phyloP scores from a whole-genome alignment of 306 rosid genomes.

The Vigna nakashimae region DNA sequence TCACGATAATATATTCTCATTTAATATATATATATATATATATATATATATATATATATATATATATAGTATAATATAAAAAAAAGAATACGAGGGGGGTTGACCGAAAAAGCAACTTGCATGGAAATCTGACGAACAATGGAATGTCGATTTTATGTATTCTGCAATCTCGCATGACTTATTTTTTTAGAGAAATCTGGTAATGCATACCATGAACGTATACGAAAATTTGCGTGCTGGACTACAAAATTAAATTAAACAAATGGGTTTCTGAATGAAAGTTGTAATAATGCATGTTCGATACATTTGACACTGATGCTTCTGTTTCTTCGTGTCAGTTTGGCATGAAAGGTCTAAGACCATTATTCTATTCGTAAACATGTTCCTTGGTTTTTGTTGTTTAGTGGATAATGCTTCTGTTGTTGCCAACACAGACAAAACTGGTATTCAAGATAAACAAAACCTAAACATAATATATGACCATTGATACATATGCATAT shows the following conservation, averaged over 20 bases:
- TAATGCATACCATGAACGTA: conserved; percentile 50
- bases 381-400: conserved; percentile 30
- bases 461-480: not conserved
- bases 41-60: too few relatives aligned
- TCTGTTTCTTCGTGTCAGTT: not conserved
- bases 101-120: conserved; percentile 49
- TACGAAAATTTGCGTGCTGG: conserved; percentile 32
- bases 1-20: too few relatives aligned
- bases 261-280: conserved; percentile 30
- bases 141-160: conserved; percentile 47
- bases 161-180: conserved; percentile 36
- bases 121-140: conserved; percentile 30
- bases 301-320: conserved; percentile 5
- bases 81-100: conserved; percentile 36
- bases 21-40: too few relatives aligned
- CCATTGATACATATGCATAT: too few relatives aligned
- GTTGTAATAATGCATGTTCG: conserved; percentile 2
- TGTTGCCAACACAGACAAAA: conserved; percentile 7
- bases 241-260: conserved; percentile 34
- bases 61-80: not conserved
- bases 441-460: conserved; percentile 1
- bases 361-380: conserved; percentile 12
- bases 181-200: conserved; percentile 32
- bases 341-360: conserved; percentile 3
- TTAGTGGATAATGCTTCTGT: conserved; percentile 18